A percentile compares a stretch with the other conserved stretches of the same genome.
Evolutionary conservation across 1,284 basidiomycete species (phyloP).

Genomic region (Takashimella koratensis): DNA sequence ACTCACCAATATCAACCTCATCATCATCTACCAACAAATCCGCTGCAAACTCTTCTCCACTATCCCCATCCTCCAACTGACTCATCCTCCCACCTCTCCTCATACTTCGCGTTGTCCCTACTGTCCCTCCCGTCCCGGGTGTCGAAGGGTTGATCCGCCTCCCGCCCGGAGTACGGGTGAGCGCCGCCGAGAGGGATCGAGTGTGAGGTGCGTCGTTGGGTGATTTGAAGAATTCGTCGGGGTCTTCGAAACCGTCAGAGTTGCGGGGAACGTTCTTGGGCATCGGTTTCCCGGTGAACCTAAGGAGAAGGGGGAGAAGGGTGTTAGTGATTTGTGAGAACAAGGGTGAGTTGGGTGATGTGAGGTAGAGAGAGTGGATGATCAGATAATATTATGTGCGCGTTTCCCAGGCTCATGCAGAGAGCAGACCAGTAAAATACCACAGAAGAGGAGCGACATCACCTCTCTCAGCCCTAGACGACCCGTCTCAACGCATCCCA

Average conservation of each 20-base stretch:
- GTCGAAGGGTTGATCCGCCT: constrained; percentile 61
- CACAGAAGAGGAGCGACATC: too few species aligned
- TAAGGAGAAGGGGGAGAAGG: constrained; percentile 8
- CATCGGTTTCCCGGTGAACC: constrained; percentile 41
- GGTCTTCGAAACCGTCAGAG: constrained; percentile 79
- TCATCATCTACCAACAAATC: constrained; percentile 50
- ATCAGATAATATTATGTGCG: not conserved
- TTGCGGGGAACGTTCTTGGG: constrained; percentile 59
- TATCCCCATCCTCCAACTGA: constrained; percentile 42
- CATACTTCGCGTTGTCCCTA: constrained; percentile 14
- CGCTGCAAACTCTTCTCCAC: constrained; percentile 57
- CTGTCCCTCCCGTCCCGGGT: not conserved
- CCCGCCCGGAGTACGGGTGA: constrained; percentile 21
- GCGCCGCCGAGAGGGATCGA: not conserved
- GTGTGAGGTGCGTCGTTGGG: constrained; percentile 8
- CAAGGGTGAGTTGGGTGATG: not conserved
- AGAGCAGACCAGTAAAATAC: too few species aligned
- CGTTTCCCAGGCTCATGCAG: too few species aligned
- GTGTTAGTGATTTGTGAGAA: not conserved
- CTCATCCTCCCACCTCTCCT: constrained; percentile 17
- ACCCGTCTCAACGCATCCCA: too few species aligned
- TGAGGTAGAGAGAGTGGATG: not conserved
- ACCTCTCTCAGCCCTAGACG: too few species aligned
- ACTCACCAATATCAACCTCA: constrained; percentile 5
- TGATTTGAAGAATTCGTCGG: constrained; percentile 64